These are phyloP conservation scores for Eutreptiella sp. DNA, from an alignment of 208 protist genomes.

Conservation along the genomic window DNA sequence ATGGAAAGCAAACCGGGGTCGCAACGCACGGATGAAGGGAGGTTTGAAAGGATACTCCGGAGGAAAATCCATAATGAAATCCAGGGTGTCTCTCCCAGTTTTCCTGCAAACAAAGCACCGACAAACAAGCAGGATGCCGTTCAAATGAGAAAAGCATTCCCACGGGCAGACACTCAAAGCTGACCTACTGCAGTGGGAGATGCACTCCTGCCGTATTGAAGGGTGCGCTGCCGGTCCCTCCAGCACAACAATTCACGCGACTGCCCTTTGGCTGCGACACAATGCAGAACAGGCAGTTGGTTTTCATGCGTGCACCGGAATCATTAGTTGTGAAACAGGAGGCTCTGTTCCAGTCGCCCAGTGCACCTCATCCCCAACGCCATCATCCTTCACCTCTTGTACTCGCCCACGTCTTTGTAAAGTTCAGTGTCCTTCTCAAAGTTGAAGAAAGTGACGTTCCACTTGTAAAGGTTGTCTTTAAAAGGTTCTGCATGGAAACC, in stretches of 20 bases:
- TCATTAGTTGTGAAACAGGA: too few relatives aligned
- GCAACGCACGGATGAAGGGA: constrained; percentile 45
- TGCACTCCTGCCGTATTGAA: not conserved
- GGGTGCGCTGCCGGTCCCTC: not conserved
- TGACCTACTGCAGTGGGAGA: not conserved
- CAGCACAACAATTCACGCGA: constrained; percentile 1
- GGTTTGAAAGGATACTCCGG: constrained; percentile 39
- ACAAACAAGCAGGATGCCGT: not conserved
- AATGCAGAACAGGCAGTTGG: constrained; percentile 10
- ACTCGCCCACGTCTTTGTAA: constrained; percentile 29
- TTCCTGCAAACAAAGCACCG: not conserved
- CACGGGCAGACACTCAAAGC: not conserved
- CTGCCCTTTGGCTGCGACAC: not conserved
- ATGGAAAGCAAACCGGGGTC: constrained; percentile 35
- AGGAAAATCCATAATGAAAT: constrained; percentile 38
- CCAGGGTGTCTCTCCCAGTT: constrained; percentile 23
- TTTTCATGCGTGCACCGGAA: not conserved
- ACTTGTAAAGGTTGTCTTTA: constrained; percentile 47
- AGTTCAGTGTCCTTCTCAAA: constrained; percentile 38
- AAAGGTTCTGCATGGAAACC: constrained; percentile 39
- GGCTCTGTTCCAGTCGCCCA: too few relatives aligned
- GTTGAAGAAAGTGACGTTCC: constrained; percentile 46
- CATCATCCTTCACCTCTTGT: too few relatives aligned
- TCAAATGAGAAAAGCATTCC: not conserved
- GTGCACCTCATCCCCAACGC: too few relatives aligned